Percentiles rank a stretch among this genome's conserved stretches.
These are phyloP conservation scores for Lichtheimia hyalospora DNA, from an alignment of 371 early-diverging fungal genomes.

Conservation along the genomic window DNA sequence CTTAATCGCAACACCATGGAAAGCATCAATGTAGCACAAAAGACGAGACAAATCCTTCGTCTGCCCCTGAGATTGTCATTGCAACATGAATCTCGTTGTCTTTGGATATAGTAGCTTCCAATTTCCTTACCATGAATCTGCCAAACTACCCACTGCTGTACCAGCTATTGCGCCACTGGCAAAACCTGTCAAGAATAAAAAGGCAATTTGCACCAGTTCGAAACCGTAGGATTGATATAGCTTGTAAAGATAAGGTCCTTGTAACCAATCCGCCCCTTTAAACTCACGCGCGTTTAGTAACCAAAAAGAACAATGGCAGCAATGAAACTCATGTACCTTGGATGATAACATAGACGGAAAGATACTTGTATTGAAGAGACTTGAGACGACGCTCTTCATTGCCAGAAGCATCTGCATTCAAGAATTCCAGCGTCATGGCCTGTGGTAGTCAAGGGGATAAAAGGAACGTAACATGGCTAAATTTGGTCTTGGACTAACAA, in stretches of 20 bases:
- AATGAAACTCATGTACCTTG: conserved; percentile 47
- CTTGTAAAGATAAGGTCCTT: conserved; percentile 73
- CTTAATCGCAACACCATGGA: conserved; percentile 62
- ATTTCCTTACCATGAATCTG: conserved; percentile 64
- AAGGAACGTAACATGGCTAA: background rate
- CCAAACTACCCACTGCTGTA: conserved; percentile 69
- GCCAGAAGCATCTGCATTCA: conserved; percentile 1
- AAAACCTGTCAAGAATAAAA: conserved; percentile 75
- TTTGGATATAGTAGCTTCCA: no score
- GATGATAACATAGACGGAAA: conserved; percentile 63
- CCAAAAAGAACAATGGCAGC: background rate
- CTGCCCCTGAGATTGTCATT: conserved; percentile 54
- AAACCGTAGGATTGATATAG: conserved; percentile 68
- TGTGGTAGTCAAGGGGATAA: background rate
- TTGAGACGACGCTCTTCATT: background rate
- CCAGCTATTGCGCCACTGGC: conserved; percentile 74
- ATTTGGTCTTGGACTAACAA: no score
- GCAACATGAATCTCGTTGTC: background rate
- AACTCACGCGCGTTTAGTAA: background rate
- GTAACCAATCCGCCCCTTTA: conserved; percentile 76
- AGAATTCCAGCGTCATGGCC: conserved; percentile 9
- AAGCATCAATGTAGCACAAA: conserved; percentile 57
- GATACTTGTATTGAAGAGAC: conserved; percentile 43
- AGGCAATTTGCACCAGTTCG: conserved; percentile 59
- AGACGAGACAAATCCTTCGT: conserved; percentile 60